Conservation (phyloP, 495 filamentous ascomycete species). For the Platismatia glauca region DNA sequence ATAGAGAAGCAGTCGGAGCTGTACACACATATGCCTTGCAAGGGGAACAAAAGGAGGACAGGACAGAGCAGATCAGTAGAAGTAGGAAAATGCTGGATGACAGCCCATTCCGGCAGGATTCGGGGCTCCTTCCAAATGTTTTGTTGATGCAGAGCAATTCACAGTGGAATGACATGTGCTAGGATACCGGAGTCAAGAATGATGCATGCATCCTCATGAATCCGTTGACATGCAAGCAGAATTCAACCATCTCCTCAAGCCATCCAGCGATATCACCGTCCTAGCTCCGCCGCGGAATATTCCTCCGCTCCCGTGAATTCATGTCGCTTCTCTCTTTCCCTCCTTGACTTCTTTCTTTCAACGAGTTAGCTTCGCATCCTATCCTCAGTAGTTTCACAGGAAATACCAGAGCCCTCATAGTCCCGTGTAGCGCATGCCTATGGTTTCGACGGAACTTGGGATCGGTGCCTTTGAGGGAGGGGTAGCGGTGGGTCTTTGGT, state of each 20-base stretch:
- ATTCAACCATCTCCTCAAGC: neutral
- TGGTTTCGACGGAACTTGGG: constrained; percentile 99
- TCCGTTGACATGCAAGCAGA: neutral
- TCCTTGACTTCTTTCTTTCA: constrained; percentile 92
- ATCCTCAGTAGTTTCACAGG: constrained; percentile 7
- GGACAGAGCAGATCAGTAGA: neutral
- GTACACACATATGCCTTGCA: constrained; percentile 99
- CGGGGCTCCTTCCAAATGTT: neutral
- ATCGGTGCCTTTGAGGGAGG: constrained; percentile 96
- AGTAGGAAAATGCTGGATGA: neutral
- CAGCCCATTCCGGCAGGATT: neutral
- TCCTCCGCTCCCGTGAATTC: constrained; percentile 34
- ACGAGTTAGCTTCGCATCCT: constrained; percentile 35
- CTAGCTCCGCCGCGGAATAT: constrained; percentile 27
- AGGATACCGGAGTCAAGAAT: neutral
- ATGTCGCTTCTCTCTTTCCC: constrained; percentile 89
- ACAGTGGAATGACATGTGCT: neutral
- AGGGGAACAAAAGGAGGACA: neutral
- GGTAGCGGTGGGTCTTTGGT: constrained; percentile 97
- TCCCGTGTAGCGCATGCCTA: constrained; percentile 97
- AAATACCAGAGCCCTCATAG: constrained; percentile 93
- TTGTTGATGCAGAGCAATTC: neutral
- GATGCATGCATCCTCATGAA: neutral
- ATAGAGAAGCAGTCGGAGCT: constrained; percentile 69
- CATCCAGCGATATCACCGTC: constrained; percentile 9